Conservation (phyloP, 257 asterid genomes). For the Phtheirospermum japonicum region DNA sequence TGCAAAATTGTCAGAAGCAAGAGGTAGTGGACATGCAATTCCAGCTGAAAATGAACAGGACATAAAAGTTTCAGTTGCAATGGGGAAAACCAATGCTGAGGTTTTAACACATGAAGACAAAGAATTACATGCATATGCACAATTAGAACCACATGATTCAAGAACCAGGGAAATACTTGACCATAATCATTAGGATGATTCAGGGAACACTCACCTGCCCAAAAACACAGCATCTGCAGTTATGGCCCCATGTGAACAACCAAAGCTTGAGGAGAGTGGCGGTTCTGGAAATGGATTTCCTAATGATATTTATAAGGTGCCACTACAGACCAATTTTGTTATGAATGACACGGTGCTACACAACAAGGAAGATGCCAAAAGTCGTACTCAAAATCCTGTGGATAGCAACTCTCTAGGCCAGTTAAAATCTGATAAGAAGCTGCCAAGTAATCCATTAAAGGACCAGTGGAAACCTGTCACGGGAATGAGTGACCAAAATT, state of each 20-base stretch:
- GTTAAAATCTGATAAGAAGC: conserved; percentile 43
- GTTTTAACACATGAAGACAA: conserved; percentile 46
- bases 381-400: conserved; percentile 42
- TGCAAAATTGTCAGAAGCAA: conserved; percentile 49
- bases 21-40: conserved; percentile 38
- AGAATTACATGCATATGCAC: conserved; percentile 56
- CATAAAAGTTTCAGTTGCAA: conserved; percentile 44
- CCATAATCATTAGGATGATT: conserved; percentile 41
- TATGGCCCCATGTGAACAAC: conserved; percentile 45
- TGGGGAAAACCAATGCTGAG: conserved; percentile 50
- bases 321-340: conserved; percentile 39
- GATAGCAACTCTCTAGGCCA: conserved; percentile 45
- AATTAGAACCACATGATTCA: too few relatives aligned
- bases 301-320: conserved; percentile 40
- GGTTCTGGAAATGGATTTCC: conserved; percentile 43
- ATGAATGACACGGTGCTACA: conserved; percentile 43
- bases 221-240: conserved; percentile 42
- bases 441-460: conserved; percentile 50
- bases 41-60: conserved; percentile 56
- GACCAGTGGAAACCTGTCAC: conserved; percentile 79
- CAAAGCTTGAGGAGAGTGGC: too few relatives aligned
- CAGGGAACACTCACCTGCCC: conserved; percentile 44
- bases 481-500: conserved; percentile 56
- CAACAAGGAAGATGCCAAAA: conserved; percentile 46
- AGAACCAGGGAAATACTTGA: too few relatives aligned